Evolutionary conservation across 176 grass and related monocot species (phyloP).

Genomic region (Carex cristatella): DNA sequence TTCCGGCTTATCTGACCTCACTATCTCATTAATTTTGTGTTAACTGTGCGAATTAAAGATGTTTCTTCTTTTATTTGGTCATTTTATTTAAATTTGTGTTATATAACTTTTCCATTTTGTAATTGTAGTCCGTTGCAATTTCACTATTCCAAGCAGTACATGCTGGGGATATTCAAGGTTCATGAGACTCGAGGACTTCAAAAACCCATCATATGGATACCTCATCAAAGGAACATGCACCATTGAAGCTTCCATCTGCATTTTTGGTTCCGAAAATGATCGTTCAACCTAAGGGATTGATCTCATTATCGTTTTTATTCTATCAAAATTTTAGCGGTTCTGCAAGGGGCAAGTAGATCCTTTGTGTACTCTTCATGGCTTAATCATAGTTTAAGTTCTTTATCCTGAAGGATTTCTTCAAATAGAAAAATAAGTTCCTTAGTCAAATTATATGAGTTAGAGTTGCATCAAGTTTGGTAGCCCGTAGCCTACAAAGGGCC

Average conservation of each 20-base stretch:
- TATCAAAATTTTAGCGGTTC: no score
- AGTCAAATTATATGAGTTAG: no score
- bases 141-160: neutral
- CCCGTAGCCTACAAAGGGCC: no score
- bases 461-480: no score
- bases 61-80: neutral
- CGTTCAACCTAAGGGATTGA: neutral
- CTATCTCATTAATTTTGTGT: neutral
- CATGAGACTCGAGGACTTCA: neutral
- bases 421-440: no score
- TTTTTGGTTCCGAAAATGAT: neutral
- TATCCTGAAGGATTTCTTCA: no score
- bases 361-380: no score
- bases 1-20: neutral
- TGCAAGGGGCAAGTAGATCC: no score
- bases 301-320: no score
- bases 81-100: neutral
- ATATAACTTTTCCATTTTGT: neutral
- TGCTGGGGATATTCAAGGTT: neutral
- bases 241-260: neutral
- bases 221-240: neutral
- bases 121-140: neutral
- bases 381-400: no score
- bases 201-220: neutral
- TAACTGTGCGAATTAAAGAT: neutral